Evolutionary conservation across 441 rosid genomes (phyloP).

Genomic region (Populus hybrid): DNA sequence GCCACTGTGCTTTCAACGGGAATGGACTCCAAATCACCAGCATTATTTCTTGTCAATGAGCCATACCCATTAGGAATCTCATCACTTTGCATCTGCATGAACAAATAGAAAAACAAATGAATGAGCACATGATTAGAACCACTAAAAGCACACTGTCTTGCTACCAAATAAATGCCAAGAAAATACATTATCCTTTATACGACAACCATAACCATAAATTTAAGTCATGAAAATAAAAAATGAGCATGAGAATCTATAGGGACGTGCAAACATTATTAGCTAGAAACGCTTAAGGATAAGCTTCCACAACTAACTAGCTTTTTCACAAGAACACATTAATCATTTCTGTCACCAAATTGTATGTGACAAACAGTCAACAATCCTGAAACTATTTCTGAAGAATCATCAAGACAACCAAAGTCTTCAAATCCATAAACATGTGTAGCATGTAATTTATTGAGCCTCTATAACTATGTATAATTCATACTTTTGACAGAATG

Average conservation of each 20-base stretch:
- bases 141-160: background rate
- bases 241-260: background rate
- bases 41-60: constrained; percentile 31
- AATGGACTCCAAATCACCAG: constrained; percentile 32
- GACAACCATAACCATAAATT: background rate
- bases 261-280: background rate
- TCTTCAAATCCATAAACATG: background rate
- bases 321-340: constrained; percentile 2
- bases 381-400: background rate
- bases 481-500: background rate
- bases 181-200: background rate
- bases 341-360: background rate
- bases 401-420: background rate
- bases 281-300: background rate
- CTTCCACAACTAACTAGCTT: constrained; percentile 1
- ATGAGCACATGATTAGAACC: constrained; percentile 3
- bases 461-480: background rate
- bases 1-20: constrained; percentile 36
- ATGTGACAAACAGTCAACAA: background rate
- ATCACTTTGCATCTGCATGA: constrained; percentile 37
- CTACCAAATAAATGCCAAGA: constrained; percentile 7
- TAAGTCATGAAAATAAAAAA: background rate
- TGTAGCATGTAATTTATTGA: background rate
- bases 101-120: constrained; percentile 13
- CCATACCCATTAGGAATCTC: constrained; percentile 46